Conservation (phyloP, 176 grass and related monocot species). For the Cymbopogon citratus region DNA sequence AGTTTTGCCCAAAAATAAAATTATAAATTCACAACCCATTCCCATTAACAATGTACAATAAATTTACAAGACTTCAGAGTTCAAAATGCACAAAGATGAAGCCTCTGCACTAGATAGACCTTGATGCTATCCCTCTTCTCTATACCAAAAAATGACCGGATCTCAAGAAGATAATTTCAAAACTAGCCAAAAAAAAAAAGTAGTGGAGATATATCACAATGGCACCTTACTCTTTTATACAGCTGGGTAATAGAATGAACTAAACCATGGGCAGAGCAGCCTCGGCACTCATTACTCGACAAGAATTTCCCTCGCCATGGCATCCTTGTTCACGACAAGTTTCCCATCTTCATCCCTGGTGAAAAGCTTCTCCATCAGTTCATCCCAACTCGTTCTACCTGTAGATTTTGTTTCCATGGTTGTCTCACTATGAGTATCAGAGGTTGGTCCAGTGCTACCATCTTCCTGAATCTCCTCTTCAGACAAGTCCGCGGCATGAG, state of each 20-base stretch:
- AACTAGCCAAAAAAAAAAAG: neutral
- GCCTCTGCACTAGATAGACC: neutral
- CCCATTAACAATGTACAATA: neutral
- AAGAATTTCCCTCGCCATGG: conserved; percentile 53
- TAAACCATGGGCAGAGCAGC: neutral
- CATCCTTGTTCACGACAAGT: conserved; percentile 70
- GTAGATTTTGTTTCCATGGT: conserved; percentile 25
- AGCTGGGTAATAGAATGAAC: conserved; percentile 17
- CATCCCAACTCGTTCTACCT: conserved; percentile 72
- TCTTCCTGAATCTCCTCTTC: conserved; percentile 36
- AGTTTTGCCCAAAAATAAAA: neutral
- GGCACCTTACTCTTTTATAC: conserved; percentile 20
- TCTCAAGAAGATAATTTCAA: neutral
- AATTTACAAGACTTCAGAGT: conserved; percentile 9
- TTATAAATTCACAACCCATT: neutral
- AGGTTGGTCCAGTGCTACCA: neutral
- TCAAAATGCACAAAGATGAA: conserved; percentile 14
- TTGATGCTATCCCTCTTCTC: neutral
- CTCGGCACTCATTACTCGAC: conserved; percentile 12
- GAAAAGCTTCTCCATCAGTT: conserved; percentile 72
- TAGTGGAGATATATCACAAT: neutral
- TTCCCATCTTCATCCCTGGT: conserved; percentile 57
- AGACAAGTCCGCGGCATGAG: conserved; percentile 44
- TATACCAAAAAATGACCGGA: neutral
- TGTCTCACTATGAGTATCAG: conserved; percentile 13